phyloP scores from a whole-genome alignment of 371 early-diverging fungal species.

The Mucor circinelloides region DNA sequence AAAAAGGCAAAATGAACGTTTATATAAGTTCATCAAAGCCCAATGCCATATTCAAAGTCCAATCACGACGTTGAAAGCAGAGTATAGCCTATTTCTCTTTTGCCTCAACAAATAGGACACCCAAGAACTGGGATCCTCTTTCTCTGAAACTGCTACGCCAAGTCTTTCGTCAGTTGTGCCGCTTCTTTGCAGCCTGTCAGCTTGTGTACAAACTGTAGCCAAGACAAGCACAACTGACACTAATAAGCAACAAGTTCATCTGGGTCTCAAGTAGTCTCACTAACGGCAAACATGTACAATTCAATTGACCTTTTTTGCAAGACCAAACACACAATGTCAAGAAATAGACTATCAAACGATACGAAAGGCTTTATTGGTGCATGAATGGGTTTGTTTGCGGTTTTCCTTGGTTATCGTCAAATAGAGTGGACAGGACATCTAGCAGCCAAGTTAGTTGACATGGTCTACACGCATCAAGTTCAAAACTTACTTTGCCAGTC shows the following conservation, averaged over 20 bases:
- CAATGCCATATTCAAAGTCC: too few species aligned
- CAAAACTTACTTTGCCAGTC: slow-evolving; percentile 25
- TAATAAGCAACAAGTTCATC: too few species aligned
- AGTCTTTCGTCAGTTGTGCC: background rate
- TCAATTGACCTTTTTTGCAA: too few species aligned
- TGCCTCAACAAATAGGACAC: background rate
- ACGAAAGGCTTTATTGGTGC: background rate
- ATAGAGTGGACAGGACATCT: slow-evolving; percentile 18
- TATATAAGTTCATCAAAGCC: background rate
- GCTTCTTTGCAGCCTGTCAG: too few species aligned
- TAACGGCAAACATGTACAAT: too few species aligned
- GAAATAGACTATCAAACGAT: background rate
- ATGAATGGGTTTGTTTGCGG: background rate
- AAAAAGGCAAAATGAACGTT: background rate
- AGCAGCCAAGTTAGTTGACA: background rate
- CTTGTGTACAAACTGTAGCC: background rate
- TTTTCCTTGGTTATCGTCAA: slow-evolving; percentile 17
- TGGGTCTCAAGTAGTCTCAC: too few species aligned
- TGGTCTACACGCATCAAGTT: background rate
- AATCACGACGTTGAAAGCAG: too few species aligned
- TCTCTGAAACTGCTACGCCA: background rate
- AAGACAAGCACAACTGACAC: background rate
- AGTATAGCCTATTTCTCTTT: background rate
- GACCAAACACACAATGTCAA: too few species aligned
- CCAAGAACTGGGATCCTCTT: background rate